Percentiles rank a stretch among this genome's conserved stretches.
phyloP scores from a whole-genome alignment of 768 basidiomycete species.

The Lactarius sp. region DNA sequence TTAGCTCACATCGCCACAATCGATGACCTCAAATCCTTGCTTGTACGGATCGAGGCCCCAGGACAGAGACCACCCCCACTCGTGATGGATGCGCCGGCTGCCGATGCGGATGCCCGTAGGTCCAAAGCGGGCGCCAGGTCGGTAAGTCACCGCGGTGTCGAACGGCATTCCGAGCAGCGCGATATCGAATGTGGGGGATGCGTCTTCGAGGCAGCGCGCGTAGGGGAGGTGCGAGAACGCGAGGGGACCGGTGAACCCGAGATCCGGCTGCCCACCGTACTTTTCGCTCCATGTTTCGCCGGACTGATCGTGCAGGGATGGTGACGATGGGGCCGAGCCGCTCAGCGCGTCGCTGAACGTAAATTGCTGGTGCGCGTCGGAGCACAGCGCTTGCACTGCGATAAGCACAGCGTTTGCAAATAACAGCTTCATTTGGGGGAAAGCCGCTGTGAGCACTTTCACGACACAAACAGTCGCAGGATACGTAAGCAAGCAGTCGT shows the following conservation, averaged over 20 bases:
- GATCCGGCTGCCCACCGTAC: conserved; percentile 72
- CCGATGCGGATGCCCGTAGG: conserved; percentile 82
- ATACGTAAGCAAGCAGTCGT: no score
- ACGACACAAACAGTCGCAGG: no score
- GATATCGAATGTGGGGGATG: conserved; percentile 55
- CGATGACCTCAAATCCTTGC: conserved; percentile 55
- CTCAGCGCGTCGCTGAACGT: background rate
- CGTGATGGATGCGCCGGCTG: conserved; percentile 57
- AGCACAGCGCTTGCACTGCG: background rate
- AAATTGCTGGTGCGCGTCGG: conserved; percentile 6
- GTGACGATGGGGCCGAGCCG: background rate
- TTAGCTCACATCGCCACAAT: conserved; percentile 71
- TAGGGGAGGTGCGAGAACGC: conserved; percentile 83
- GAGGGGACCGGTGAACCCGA: conserved; percentile 72
- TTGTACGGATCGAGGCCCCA: conserved; percentile 68
- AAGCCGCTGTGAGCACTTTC: no score
- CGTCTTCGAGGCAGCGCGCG: conserved; percentile 60
- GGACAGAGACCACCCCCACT: conserved; percentile 62
- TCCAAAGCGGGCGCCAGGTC: conserved; percentile 77
- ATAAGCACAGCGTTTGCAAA: background rate
- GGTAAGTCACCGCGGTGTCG: conserved; percentile 54
- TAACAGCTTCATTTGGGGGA: background rate
- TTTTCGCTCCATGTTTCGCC: conserved; percentile 50
- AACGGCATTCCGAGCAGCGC: conserved; percentile 80
- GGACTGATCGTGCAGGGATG: no score